phyloP scores from a whole-genome alignment of 2,329 filamentous ascomycete genomes.

The Meredithiella fracta region DNA sequence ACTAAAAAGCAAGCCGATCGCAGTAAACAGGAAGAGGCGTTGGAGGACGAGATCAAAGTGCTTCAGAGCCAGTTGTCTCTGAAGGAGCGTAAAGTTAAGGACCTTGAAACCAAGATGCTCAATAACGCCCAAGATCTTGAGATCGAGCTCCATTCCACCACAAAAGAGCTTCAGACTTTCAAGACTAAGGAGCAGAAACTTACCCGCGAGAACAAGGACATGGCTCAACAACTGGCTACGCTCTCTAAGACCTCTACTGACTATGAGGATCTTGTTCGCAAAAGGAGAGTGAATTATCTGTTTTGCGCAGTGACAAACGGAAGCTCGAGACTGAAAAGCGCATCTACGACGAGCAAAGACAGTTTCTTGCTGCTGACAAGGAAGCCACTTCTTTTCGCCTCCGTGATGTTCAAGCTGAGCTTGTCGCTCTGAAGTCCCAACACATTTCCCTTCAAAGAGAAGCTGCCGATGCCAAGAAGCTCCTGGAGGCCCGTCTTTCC shows the following conservation, averaged over 20 bases:
- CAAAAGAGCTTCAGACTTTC: constrained; percentile 61
- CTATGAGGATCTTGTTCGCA: constrained; percentile 83
- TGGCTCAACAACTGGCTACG: constrained; percentile 72
- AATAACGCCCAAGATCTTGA: constrained; percentile 80
- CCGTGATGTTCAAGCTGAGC: constrained; percentile 72
- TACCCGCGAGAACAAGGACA: constrained; percentile 60
- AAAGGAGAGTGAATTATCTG: constrained; percentile 86
- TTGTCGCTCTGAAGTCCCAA: constrained; percentile 72
- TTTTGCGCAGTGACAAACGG: constrained; percentile 71
- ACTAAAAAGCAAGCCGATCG: constrained; percentile 55
- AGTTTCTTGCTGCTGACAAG: constrained; percentile 54
- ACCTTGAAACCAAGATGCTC: constrained; percentile 69
- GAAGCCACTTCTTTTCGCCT: constrained; percentile 61
- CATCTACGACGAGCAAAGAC: constrained; percentile 63
- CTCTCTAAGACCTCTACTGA: constrained; percentile 83
- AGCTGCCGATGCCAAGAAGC: constrained; percentile 68
- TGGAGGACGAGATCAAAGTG: constrained; percentile 77
- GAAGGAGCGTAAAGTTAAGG: constrained; percentile 78
- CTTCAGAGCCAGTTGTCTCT: constrained; percentile 76
- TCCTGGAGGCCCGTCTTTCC: constrained; percentile 75
- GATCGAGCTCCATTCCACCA: constrained; percentile 59
- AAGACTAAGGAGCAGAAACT: constrained; percentile 63
- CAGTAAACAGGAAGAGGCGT: constrained; percentile 55
- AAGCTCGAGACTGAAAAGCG: constrained; percentile 68
- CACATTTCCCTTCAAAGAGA: constrained; percentile 75